phyloP scores from a whole-genome alignment of 176 grass and related monocot species.

The Canna indica region DNA sequence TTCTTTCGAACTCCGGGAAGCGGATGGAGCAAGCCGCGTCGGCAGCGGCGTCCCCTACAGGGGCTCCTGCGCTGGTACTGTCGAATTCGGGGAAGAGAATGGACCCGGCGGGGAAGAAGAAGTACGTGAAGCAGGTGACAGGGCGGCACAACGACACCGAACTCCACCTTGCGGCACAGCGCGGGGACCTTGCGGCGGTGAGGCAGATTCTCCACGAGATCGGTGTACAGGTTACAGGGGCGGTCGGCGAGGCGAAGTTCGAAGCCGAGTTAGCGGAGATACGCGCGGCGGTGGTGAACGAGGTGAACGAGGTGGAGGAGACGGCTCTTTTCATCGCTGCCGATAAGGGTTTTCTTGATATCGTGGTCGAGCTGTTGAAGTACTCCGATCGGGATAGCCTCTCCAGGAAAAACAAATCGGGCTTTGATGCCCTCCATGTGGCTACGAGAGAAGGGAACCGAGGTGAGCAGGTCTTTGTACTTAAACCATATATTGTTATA shows the following conservation, averaged over 20 bases:
- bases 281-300: background rate
- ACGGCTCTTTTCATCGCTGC: slow-evolving; percentile 5
- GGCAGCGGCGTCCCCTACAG: background rate
- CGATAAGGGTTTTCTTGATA: slow-evolving; percentile 5
- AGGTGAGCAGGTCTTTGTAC: background rate
- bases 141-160: slow-evolving; percentile 15
- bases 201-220: slow-evolving; percentile 13
- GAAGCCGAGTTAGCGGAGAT: slow-evolving; percentile 1
- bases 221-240: background rate
- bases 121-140: slow-evolving; percentile 13
- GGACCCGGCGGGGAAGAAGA: slow-evolving; percentile 10
- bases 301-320: slow-evolving; percentile 10
- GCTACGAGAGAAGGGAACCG: background rate
- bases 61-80: slow-evolving; percentile 3
- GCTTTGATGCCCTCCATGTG: slow-evolving; percentile 7
- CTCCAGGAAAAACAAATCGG: slow-evolving; percentile 3
- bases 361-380: slow-evolving; percentile 11
- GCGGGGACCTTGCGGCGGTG: slow-evolving; percentile 9
- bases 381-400: slow-evolving; percentile 8
- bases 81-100: slow-evolving; percentile 12
- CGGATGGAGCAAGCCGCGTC: background rate
- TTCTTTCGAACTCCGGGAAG: slow-evolving; percentile 3
- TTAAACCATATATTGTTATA: background rate
- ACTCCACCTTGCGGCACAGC: slow-evolving; percentile 14
- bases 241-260: background rate